Evolutionary conservation across 148 eudicot genomes (phyloP), one percentile per base, ranked within the genome.

Genomic region (Silene uniflora): DNA sequence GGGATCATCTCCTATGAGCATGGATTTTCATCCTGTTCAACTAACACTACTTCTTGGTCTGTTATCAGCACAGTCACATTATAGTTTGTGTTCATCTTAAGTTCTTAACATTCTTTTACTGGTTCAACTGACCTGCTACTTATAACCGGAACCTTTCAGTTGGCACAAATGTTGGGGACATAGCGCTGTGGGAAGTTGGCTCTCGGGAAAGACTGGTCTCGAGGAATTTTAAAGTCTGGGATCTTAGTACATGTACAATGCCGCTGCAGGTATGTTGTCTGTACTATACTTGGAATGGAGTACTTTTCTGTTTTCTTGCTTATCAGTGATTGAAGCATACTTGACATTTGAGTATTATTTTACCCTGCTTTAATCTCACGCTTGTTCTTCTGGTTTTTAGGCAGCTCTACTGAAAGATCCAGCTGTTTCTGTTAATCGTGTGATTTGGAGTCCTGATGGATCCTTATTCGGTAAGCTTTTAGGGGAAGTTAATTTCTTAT

Each of bases 371-470:
- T 52, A 12, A 52, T 52, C 56, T 52, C 22, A 25, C 17, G 55
- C 27, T 54, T 79, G 25, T 80, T 16, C 18, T 77, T 24, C 44
- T 73, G 74, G 67, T 55, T 58, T 73, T 47, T 84, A 93, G 98
- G 81, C 92, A 67, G 90, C 90, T 76, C 76, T 89, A 60, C 89
- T 85, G 49, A 91, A 91, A 81, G 93, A 91, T 75, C 92, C 93
- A 7, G 81, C 86, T 62, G 90, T 89, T 22, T 88, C 91, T 74
- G 98, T 91, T 49, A 93, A 90, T 82, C 97, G 98, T 76, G 89
- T 93, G 62, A 89, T 83, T 59, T 93, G 98, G 98, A 93, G 98
- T 76, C 89, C 91, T 59, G 98, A 93, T 87, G 98, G 98, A 75
- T 79, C 88, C 77, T 76, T 90, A 67, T 88, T 91, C 77, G 98